These are phyloP conservation scores for Solanum peruvianum DNA, from an alignment of 257 asterid genomes.

Conservation along the genomic window DNA sequence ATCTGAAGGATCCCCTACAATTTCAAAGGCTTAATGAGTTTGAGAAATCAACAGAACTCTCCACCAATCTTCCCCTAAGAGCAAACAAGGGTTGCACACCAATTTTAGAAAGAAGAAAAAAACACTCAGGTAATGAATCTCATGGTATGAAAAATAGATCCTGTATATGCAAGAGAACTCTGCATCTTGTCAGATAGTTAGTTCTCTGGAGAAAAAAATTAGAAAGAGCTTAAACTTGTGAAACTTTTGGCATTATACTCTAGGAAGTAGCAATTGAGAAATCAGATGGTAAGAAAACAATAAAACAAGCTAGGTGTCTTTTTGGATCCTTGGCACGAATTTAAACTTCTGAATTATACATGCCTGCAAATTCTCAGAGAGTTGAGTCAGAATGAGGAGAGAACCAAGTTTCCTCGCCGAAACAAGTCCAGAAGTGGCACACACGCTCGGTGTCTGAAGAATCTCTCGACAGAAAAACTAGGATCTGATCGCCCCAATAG, in stretches of 20 bases:
- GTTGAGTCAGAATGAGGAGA: neutral
- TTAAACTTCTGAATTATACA: neutral
- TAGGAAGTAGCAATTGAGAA: neutral
- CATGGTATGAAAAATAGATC: neutral
- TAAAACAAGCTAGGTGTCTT: neutral
- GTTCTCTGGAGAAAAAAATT: neutral
- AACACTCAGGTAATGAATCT: neutral
- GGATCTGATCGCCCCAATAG: neutral
- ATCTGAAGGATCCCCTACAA: neutral
- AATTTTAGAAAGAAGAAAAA: neutral
- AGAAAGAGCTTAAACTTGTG: neutral
- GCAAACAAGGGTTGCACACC: neutral
- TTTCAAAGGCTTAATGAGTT: neutral
- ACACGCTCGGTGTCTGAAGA: neutral
- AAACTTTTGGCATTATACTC: neutral
- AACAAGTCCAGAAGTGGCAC: neutral
- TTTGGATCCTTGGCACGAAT: neutral
- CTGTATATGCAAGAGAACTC: neutral
- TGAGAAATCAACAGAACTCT: neutral
- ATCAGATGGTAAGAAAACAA: neutral
- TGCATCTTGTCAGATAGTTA: neutral
- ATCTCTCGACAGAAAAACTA: neutral
- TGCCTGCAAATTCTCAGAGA: neutral
- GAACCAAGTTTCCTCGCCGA: neutral
- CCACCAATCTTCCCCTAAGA: neutral